Base-by-base conservation (phyloP, 768 basidiomycete genomes). In the Lactarius deliciosus region DNA sequence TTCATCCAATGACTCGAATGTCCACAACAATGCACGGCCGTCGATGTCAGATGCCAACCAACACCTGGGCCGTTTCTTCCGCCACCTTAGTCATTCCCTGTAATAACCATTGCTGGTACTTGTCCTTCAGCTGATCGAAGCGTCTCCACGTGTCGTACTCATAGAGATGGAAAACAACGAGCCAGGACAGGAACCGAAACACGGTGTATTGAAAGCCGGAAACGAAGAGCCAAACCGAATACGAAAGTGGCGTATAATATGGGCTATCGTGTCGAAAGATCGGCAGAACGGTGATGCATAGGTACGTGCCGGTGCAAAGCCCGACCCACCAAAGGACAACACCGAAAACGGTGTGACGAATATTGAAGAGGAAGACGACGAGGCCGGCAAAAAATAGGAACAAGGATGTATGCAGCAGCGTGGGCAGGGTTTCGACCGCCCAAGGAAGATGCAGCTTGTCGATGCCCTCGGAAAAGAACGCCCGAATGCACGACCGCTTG, bases 1-100 rank as follows among this genome's bases (percentile, higher is more conserved):
- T 57, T 66, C 60, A 22, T 61, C 60, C 60, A 66, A 57, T 18
- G 60, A 50, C 10, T 66, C 64, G 11, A 64, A 61, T 20, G 41
- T 66, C 65, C 60, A 66, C 20, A 38, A 30, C 9, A 66, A 40
- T 0, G 60, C 65, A 22, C 60, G 65, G 9, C n/a, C 34, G 50
- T 61, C 55, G 36, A 62, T 61, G n/a, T 8, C 60, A 20, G 65
- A 38, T 41, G 43, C 25, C 55, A 47, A 47, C 25, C 55, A 47
- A 47, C 28, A 18, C 20, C 30, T 40, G 41, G 10, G 64, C 64
- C 4, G 54, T 47, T 6, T 61, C 60, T 47, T 65, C 60, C 5
- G 54, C 64, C 6, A 28, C 45, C 53, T 61, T 61, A n/a, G 50
- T 28, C 57, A 64, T 28, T 30, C 57, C 57, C 8, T 25, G n/a